Evolutionary conservation across 106 monocot genomes (phyloP).

Genomic region (Apostasia ramifera): DNA sequence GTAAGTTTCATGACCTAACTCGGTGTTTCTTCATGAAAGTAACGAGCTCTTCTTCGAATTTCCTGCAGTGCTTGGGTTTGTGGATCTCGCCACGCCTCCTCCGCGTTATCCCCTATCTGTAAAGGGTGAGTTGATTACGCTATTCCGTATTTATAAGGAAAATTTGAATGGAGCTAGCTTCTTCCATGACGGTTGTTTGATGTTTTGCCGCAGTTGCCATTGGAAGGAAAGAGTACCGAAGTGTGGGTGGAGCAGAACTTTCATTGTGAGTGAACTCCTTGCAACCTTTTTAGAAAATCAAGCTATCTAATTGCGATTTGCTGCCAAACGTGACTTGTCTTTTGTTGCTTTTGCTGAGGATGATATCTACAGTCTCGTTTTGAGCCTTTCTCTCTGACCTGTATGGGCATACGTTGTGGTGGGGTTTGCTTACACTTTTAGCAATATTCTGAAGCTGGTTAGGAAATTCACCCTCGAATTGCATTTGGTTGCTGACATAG

Average conservation of each 20-base stretch:
- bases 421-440: too few species aligned
- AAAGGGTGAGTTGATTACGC: conserved; percentile 31
- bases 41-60: too few species aligned
- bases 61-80: conserved; percentile 37
- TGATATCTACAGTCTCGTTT: not conserved
- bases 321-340: not conserved
- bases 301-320: not conserved
- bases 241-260: conserved; percentile 32
- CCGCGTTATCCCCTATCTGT: conserved; percentile 15
- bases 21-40: not conserved
- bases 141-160: not conserved
- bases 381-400: not conserved
- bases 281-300: not conserved
- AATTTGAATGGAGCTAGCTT: not conserved
- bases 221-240: conserved; percentile 59
- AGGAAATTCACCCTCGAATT: too few species aligned
- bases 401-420: too few species aligned
- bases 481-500: too few species aligned
- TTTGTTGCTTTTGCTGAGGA: not conserved
- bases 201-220: conserved; percentile 42
- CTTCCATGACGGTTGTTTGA: not conserved
- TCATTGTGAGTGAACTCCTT: conserved; percentile 45
- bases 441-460: too few species aligned
- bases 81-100: conserved; percentile 28
- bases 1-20: not conserved